These are phyloP conservation scores for Xylaria sp. DNA, from an alignment of 495 filamentous ascomycete species.

Conservation along the genomic window DNA sequence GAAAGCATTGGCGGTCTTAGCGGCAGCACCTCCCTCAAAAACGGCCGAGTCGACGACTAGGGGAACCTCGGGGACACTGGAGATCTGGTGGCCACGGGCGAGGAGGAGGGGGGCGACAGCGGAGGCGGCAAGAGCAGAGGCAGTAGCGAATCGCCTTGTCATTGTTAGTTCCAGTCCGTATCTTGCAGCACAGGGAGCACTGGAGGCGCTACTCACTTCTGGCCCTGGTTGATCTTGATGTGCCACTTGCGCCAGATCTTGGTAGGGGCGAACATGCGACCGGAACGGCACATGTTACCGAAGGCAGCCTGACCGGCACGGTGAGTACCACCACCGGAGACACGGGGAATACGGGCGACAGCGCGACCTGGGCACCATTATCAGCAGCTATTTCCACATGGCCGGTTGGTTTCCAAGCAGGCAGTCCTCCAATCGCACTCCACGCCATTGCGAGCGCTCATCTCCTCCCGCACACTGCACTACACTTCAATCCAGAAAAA, in stretches of 20 bases:
- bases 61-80: slow-evolving; percentile 91
- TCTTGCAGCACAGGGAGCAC: not conserved
- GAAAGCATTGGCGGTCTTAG: slow-evolving; percentile 89
- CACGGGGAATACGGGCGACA: slow-evolving; percentile 99
- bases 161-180: slow-evolving; percentile 28
- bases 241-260: slow-evolving; percentile 99
- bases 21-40: slow-evolving; percentile 76
- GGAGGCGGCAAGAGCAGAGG: slow-evolving; percentile 95
- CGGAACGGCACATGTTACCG: slow-evolving; percentile 99
- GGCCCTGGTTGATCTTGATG: slow-evolving; percentile 98
- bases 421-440: slow-evolving; percentile 41
- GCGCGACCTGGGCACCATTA: slow-evolving; percentile 75
- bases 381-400: slow-evolving; percentile 37
- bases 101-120: slow-evolving; percentile 91
- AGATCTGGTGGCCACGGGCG: slow-evolving; percentile 95
- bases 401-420: slow-evolving; percentile 1
- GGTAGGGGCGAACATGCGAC: slow-evolving; percentile 99
- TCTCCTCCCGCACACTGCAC: slow-evolving; percentile 9
- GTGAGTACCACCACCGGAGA: slow-evolving; percentile 99
- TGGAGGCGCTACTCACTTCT: slow-evolving; percentile 70
- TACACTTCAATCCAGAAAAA: slow-evolving; percentile 22
- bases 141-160: slow-evolving; percentile 89
- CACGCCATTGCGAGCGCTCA: slow-evolving; percentile 65
- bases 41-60: slow-evolving; percentile 90
- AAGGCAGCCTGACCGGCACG: slow-evolving; percentile 99